Evolutionary conservation across 2,329 filamentous ascomycete species (phyloP), one percentile per base, ranked within the genome.

Genomic region (Curvularia sp.): DNA sequence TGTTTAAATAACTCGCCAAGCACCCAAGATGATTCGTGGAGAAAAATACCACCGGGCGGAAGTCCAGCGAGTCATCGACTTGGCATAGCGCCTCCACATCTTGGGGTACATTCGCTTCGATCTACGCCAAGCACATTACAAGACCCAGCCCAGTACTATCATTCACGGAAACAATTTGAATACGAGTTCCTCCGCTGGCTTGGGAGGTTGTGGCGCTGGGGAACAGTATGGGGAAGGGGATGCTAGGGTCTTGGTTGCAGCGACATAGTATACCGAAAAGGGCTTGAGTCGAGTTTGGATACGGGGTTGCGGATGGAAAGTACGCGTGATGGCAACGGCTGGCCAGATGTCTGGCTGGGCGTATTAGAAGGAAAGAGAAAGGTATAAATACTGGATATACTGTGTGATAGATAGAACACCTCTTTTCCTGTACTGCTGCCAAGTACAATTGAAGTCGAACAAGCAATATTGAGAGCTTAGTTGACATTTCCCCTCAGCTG

Each of bases 81-180:
- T 64, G 61, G 61, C 61, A 49, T 35, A 38, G 42, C 43, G 48
- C 18, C 39, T 26, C 35, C 35, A 38, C 57, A 26, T 30, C 39
- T 33, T 49, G 28, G 24, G 38, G 53, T 43, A 52, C 39, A 39
- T 41, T 48, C 35, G 35, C 35, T 38, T 18, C 35, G 24, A 44
- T 22, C 3, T 28, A 33, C n/a, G 56, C 63, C 59, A 65, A 65
- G 54, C 31, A 26, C 31, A 2, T 30, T 35, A 42, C 57, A 42
- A 26, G 39, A 53, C 4, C n/a, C 15, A 26, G 47, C 9, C 44
- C 59, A 52, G 58, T 44, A 22, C 49, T 38, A 33, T 54, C 38
- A 64, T 64, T 64, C 61, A 62, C 55, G 61, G 63, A 65, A 65
- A 54, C 43, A 44, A 49, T 53, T n/a, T 42, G 30, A n/a, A 50